Percentiles rank a stretch among this genome's conserved stretches.
Evolutionary conservation across 495 filamentous ascomycete genomes (phyloP).

Genomic region (Hypoxylon subgilvum): DNA sequence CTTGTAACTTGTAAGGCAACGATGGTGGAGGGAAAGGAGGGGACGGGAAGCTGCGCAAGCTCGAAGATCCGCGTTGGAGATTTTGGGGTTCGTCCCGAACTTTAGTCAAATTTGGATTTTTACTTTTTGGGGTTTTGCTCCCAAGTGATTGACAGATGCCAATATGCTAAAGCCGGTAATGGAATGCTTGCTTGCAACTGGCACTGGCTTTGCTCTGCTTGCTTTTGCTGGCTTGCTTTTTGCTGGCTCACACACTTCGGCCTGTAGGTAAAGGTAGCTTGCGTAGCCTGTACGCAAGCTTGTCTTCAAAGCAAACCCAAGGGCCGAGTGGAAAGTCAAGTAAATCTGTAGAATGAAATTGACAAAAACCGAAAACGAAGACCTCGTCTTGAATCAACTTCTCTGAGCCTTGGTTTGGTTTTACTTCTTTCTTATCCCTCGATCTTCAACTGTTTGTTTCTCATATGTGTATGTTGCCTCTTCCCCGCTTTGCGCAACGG

Average conservation of each 20-base stretch:
- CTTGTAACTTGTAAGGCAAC: neutral
- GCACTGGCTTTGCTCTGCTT: neutral
- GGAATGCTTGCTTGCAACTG: neutral
- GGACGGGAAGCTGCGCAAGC: neutral
- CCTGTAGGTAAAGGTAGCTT: too few relatives aligned
- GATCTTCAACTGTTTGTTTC: neutral
- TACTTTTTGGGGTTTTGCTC: neutral
- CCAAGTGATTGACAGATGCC: neutral
- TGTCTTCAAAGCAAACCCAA: conserved; percentile 35
- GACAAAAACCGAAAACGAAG: too few relatives aligned
- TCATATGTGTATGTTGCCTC: neutral
- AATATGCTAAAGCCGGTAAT: neutral
- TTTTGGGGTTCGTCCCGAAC: neutral
- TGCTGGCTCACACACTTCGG: conserved; percentile 35
- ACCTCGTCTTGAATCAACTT: too few relatives aligned
- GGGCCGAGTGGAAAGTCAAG: neutral
- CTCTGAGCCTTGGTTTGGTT: neutral
- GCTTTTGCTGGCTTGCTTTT: conserved; percentile 16
- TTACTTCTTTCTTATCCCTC: neutral
- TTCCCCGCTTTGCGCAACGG: neutral
- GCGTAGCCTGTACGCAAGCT: too few relatives aligned
- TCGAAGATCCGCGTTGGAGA: neutral
- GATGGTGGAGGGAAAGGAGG: neutral
- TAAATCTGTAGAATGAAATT: too few relatives aligned
- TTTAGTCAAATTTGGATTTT: neutral